A percentile compares a stretch with the other conserved stretches of the same genome.
phyloP scores from a whole-genome alignment of 768 basidiomycete genomes.

The Amanita exitialis region DNA sequence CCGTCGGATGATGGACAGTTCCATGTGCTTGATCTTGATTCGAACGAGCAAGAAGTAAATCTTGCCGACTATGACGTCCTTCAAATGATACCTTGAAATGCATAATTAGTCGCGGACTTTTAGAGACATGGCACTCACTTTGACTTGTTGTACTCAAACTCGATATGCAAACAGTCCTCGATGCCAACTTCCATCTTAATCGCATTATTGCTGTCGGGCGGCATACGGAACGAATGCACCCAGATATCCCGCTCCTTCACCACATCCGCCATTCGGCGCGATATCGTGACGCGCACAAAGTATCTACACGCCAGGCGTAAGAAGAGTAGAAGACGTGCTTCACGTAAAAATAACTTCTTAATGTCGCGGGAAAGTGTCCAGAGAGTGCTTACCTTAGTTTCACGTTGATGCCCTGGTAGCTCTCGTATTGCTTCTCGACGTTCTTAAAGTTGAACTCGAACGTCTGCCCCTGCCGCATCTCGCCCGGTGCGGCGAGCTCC shows the following conservation, averaged over 20 bases:
- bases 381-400: conserved; percentile 68
- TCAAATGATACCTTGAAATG: conserved; percentile 79
- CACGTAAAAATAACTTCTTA: conserved; percentile 5
- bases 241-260: conserved; percentile 90
- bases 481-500: conserved; percentile 92
- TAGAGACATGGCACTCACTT: conserved; percentile 48
- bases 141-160: conserved; percentile 99
- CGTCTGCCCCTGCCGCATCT: conserved; percentile 93
- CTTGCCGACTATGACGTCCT: conserved; percentile 99
- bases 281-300: conserved; percentile 84
- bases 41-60: conserved; percentile 98
- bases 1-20: conserved; percentile 92
- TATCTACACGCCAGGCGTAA: conserved; percentile 43
- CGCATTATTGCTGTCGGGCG: conserved; percentile 93
- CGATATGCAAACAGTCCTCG: conserved; percentile 97
- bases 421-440: conserved; percentile 98
- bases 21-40: conserved; percentile 99
- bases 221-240: conserved; percentile 99
- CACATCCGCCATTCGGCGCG: conserved; percentile 88
- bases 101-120: not conserved
- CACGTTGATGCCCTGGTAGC: conserved; percentile 96
- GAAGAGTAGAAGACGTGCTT: conserved; percentile 7
- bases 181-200: conserved; percentile 99
- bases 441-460: conserved; percentile 98
- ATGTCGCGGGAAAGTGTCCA: not conserved